Evolutionary conservation across 2,329 filamentous ascomycete genomes (phyloP).

Genomic region (Claviceps citrina): DNA sequence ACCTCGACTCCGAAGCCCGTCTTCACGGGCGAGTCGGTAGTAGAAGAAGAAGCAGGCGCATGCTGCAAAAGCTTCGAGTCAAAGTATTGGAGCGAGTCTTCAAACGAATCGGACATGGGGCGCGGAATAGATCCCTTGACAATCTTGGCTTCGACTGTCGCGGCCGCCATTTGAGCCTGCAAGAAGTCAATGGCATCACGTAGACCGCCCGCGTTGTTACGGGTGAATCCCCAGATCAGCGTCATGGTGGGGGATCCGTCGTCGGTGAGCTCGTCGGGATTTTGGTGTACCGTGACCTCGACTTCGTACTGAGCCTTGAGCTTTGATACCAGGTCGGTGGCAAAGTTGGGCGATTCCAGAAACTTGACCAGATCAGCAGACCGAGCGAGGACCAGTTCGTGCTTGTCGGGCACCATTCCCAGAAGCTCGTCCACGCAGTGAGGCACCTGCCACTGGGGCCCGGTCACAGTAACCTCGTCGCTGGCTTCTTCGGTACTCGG

Average conservation of each 20-base stretch:
- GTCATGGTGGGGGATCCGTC: slow-evolving; percentile 43
- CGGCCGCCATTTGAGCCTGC: slow-evolving; percentile 68
- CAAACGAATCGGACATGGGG: slow-evolving; percentile 97
- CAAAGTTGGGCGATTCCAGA: slow-evolving; percentile 68
- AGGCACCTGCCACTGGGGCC: slow-evolving; percentile 94
- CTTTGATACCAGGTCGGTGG: slow-evolving; percentile 64
- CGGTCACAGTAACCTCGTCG: slow-evolving; percentile 88
- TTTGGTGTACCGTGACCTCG: slow-evolving; percentile 59
- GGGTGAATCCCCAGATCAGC: slow-evolving; percentile 70
- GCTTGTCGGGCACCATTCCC: slow-evolving; percentile 93
- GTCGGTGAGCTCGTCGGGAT: slow-evolving; percentile 41
- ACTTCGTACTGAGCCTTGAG: slow-evolving; percentile 87
- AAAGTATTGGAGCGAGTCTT: slow-evolving; percentile 92
- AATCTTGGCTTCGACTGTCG: slow-evolving; percentile 73
- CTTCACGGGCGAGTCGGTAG: slow-evolving; percentile 79
- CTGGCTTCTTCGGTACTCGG: slow-evolving; percentile 95
- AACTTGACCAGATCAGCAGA: slow-evolving; percentile 64
- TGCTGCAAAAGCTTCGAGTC: slow-evolving; percentile 93
- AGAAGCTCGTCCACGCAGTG: slow-evolving; percentile 92
- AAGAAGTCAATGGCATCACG: slow-evolving; percentile 94
- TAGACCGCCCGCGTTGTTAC: slow-evolving; percentile 89
- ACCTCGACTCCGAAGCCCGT: slow-evolving; percentile 70
- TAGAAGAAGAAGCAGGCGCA: slow-evolving; percentile 61
- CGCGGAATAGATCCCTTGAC: slow-evolving; percentile 91
- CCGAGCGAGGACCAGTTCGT: slow-evolving; percentile 74